A percentile compares a stretch with the other conserved stretches of the same genome.
Conservation (phyloP, 208 protist genomes). For the Endotrypanum monterogeii region DNA sequence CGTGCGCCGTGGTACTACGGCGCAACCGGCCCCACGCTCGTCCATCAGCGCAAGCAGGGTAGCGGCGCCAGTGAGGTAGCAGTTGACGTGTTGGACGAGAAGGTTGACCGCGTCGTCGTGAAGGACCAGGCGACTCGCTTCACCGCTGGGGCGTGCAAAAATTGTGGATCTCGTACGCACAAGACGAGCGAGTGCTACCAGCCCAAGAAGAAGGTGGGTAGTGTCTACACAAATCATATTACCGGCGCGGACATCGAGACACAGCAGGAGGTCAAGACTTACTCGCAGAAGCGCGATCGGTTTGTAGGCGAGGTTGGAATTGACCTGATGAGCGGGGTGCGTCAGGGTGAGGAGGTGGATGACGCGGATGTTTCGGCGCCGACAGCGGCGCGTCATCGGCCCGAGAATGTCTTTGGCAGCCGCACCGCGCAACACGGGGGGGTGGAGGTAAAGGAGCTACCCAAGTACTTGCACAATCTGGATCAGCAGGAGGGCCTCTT, state of each 20-base stretch:
- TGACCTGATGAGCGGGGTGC: conserved; percentile 52
- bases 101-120: conserved; percentile 40
- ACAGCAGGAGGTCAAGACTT: conserved; percentile 28
- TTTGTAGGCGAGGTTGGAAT: conserved; percentile 63
- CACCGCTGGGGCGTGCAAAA: conserved; percentile 97
- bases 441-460: conserved; percentile 75
- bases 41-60: conserved; percentile 83
- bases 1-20: conserved; percentile 97
- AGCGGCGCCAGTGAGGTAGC: conserved; percentile 3
- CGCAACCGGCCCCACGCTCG: conserved; percentile 74
- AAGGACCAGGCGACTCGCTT: conserved; percentile 84
- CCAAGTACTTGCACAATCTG: conserved; percentile 88
- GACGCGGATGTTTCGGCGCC: conserved; percentile 13
- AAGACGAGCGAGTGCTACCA: conserved; percentile 95
- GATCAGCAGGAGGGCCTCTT: conserved; percentile 61
- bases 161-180: conserved; percentile 99
- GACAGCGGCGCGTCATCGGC: conserved; percentile 2
- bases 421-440: conserved; percentile 72
- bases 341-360: conserved; percentile 12
- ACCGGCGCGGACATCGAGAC: conserved; percentile 56
- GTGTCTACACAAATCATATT: conserved; percentile 66
- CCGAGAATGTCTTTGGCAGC: conserved; percentile 50
- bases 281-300: conserved; percentile 78
- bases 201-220: conserved; percentile 74
- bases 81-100: conserved; percentile 43